A percentile compares a stretch with the other conserved stretches of the same genome.
These are phyloP conservation scores for Hygrophila difformis DNA, from an alignment of 257 asterid species.

Conservation along the genomic window DNA sequence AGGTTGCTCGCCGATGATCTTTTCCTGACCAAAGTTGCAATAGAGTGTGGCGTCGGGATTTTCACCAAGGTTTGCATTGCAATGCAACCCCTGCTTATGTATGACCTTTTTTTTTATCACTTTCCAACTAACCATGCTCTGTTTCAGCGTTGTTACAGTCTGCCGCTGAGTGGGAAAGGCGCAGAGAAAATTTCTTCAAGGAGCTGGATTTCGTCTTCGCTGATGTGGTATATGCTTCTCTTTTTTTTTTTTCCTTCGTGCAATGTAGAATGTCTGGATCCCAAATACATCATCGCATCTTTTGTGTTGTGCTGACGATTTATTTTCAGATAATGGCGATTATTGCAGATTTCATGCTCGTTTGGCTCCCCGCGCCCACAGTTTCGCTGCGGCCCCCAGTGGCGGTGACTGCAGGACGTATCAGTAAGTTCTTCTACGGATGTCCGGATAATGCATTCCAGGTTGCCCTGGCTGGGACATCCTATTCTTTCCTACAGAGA, in stretches of 20 bases:
- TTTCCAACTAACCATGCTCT: no score
- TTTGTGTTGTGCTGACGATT: conserved; percentile 6
- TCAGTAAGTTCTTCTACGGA: conserved; percentile 67
- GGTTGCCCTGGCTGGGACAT: conserved; percentile 93
- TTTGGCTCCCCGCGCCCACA: conserved; percentile 97
- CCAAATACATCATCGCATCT: neutral
- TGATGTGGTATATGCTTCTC: conserved; percentile 66
- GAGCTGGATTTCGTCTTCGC: conserved; percentile 90
- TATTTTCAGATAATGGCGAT: conserved; percentile 80
- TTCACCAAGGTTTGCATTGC: conserved; percentile 95
- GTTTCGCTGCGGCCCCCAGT: conserved; percentile 73
- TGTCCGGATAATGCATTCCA: conserved; percentile 98
- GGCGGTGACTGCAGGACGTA: conserved; percentile 49
- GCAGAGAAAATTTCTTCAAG: conserved; percentile 80
- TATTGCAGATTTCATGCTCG: conserved; percentile 97
- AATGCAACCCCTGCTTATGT: no score
- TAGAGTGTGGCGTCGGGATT: conserved; percentile 92
- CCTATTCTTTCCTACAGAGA: conserved; percentile 70
- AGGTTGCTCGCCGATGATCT: conserved; percentile 92
- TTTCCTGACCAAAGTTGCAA: conserved; percentile 92
- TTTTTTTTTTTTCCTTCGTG: neutral
- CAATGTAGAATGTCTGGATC: neutral
- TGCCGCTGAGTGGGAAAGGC: conserved; percentile 84
- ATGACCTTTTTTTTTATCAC: no score
- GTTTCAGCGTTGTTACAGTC: no score